These are phyloP conservation scores for Paramecium bursaria DNA, from an alignment of 73 alveolate genomes.

Conservation along the genomic window DNA sequence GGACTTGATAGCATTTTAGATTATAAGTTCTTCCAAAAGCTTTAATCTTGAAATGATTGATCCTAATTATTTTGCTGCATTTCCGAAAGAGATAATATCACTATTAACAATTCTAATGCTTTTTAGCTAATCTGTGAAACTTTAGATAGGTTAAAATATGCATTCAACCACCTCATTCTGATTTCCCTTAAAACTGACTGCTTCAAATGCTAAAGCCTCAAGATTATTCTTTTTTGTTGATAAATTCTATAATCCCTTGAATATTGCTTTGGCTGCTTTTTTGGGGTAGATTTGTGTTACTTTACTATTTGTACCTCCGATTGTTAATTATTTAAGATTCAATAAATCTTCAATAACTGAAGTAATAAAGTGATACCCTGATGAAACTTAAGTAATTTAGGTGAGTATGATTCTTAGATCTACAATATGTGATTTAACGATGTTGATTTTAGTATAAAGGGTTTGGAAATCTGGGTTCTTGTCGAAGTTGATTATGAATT, in stretches of 20 bases:
- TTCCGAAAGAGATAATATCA: conserved; percentile 1
- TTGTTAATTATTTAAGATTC: not conserved
- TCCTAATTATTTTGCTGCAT: conserved; percentile 71
- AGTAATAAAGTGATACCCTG: conserved; percentile 56
- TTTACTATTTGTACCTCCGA: not conserved
- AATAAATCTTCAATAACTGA: conserved; percentile 38
- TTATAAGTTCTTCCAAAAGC: conserved; percentile 78
- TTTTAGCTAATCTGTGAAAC: not conserved
- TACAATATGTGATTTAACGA: conserved; percentile 33
- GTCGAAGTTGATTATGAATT: conserved; percentile 80
- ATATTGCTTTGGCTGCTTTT: conserved; percentile 52
- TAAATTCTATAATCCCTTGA: conserved; percentile 31
- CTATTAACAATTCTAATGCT: conserved; percentile 15
- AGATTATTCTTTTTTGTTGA: conserved; percentile 7
- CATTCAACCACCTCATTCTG: conserved; percentile 14
- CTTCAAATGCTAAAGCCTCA: not conserved
- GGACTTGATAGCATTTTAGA: conserved; percentile 73
- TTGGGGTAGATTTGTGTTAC: conserved; percentile 7
- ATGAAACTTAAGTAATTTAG: not conserved
- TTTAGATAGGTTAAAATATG: not conserved
- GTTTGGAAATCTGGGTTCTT: conserved; percentile 83
- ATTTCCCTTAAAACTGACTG: not conserved
- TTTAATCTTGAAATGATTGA: conserved; percentile 84
- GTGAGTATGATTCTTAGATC: not conserved
- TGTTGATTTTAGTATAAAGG: conserved; percentile 76